Conservation (phyloP, 176 grass and related monocot genomes). For the Urochloa ruziziensis region DNA sequence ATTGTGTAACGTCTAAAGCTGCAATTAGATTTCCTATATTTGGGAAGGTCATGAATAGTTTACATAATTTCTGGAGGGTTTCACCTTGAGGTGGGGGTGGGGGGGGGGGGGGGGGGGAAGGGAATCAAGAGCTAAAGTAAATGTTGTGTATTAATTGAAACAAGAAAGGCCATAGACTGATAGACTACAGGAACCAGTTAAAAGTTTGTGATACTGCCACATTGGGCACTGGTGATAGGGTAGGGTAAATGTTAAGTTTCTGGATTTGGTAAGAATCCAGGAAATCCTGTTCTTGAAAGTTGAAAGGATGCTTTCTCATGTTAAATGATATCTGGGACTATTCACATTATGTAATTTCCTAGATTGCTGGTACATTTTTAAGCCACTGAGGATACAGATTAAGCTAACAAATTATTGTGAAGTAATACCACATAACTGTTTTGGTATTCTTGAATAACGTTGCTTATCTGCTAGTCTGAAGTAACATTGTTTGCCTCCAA, state of each 20-base stretch:
- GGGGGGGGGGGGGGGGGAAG: too few relatives aligned
- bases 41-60: not conserved
- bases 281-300: not conserved
- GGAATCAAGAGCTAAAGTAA: not conserved
- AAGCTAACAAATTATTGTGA: not conserved
- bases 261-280: not conserved
- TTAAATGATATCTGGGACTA: not conserved
- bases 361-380: not conserved
- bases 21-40: not conserved
- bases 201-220: not conserved
- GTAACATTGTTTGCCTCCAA: not conserved
- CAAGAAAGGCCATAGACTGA: not conserved
- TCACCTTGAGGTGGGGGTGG: not conserved
- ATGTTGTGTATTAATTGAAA: not conserved
- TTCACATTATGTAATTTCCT: not conserved
- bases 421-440: not conserved
- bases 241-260: not conserved
- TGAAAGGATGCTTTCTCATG: not conserved
- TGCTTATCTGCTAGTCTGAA: not conserved
- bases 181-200: not conserved
- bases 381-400: not conserved
- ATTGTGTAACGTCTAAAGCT: not conserved
- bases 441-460: not conserved
- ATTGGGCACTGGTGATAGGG: not conserved
- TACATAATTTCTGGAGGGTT: not conserved